phyloP scores from a whole-genome alignment of 192 early-diverging fungal species.

The Endogone sp. region DNA sequence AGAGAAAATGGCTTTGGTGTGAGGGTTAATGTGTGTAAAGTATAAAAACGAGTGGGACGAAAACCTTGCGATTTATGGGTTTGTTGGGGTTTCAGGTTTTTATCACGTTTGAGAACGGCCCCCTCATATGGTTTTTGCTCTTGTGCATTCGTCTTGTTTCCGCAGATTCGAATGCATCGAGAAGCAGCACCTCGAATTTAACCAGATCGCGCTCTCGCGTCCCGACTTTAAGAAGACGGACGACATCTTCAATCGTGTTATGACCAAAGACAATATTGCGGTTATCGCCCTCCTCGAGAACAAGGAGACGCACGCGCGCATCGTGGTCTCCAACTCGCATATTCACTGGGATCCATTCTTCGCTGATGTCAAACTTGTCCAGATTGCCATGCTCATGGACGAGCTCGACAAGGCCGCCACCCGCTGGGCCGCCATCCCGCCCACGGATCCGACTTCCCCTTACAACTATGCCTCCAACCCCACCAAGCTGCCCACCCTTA shows the following conservation, averaged over 20 bases:
- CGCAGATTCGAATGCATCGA: constrained; percentile 75
- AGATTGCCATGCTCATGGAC: constrained; percentile 91
- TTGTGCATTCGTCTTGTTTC: no score
- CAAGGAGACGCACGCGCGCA: constrained; percentile 63
- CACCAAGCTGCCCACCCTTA: constrained; percentile 57
- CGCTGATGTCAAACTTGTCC: constrained; percentile 94
- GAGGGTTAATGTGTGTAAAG: no score
- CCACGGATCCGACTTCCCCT: constrained; percentile 12
- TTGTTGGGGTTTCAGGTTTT: no score
- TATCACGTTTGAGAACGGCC: no score
- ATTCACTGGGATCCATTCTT: constrained; percentile 92
- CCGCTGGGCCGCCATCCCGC: constrained; percentile 34
- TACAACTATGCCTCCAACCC: constrained; percentile 27
- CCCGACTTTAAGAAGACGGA: constrained; percentile 87
- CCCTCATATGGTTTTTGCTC: no score
- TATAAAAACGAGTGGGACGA: no score
- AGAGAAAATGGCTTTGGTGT: no score
- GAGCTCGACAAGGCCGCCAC: constrained; percentile 68
- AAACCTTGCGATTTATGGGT: no score
- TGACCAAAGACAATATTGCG: constrained; percentile 96
- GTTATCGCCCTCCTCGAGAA: constrained; percentile 79
- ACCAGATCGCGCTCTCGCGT: constrained; percentile 83
- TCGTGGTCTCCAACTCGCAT: constrained; percentile 88
- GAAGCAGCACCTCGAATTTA: constrained; percentile 91
- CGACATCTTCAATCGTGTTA: constrained; percentile 95